A percentile compares a stretch with the other conserved stretches of the same genome.
Evolutionary conservation across 1,284 basidiomycete species (phyloP).

Genomic region (Leccinum huronense): DNA sequence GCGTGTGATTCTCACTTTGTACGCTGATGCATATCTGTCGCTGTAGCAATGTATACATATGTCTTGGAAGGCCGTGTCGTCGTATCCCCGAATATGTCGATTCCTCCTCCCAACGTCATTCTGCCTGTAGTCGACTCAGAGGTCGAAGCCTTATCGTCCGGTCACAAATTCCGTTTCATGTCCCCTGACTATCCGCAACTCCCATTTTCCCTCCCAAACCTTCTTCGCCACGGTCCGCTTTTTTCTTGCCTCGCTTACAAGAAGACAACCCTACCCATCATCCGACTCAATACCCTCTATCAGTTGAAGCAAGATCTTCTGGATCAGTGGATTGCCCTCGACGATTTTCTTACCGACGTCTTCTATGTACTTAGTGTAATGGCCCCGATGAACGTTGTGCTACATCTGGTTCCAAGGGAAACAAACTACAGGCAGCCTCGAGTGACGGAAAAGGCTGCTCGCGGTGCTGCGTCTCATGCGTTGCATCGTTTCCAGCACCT

Average conservation of each 20-base stretch:
- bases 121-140: too few species aligned
- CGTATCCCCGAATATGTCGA: too few species aligned
- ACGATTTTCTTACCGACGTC: slow-evolving; percentile 4
- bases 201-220: background rate
- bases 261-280: slow-evolving; percentile 1
- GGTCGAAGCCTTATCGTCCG: too few species aligned
- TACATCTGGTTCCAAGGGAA: slow-evolving; percentile 2
- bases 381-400: slow-evolving; percentile 6
- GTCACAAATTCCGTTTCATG: too few species aligned
- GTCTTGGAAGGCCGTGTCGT: too few species aligned
- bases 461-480: slow-evolving; percentile 5
- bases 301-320: slow-evolving; percentile 4
- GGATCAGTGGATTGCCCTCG: slow-evolving; percentile 1
- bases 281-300: too few species aligned
- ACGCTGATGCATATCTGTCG: too few species aligned
- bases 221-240: background rate
- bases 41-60: too few species aligned
- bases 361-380: too few species aligned
- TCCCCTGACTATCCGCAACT: slow-evolving; percentile 4
- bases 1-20: too few species aligned
- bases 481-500: background rate
- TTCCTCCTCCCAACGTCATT: too few species aligned
- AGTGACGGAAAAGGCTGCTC: slow-evolving; percentile 3
- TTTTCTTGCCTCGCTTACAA: slow-evolving; percentile 14
- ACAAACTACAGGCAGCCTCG: slow-evolving; percentile 1